A percentile compares a stretch with the other conserved stretches of the same genome.
Conservation (phyloP, 2,329 filamentous ascomycete species). For the Aspergillaceae sp. region DNA sequence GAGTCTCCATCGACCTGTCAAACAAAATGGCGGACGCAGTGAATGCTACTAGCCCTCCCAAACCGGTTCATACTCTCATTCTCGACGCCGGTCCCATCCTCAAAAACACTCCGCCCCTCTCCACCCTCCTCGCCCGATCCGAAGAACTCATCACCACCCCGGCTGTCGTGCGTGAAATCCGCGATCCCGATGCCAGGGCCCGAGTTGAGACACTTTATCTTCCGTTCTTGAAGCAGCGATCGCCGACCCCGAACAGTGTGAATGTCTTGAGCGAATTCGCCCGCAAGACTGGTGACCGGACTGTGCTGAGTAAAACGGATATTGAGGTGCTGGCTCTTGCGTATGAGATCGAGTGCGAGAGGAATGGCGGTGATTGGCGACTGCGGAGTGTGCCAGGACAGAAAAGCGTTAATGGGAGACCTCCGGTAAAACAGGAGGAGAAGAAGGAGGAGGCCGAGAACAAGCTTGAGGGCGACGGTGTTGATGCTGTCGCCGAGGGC, state of each 20-base stretch:
- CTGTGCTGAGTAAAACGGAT: constrained; percentile 82
- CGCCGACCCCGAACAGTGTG: constrained; percentile 66
- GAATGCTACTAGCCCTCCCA: constrained; percentile 31
- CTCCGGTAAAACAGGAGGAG: constrained; percentile 41
- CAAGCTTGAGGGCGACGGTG: constrained; percentile 14
- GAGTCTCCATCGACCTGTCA: too few relatives aligned
- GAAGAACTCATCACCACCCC: constrained; percentile 75
- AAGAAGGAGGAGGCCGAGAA: constrained; percentile 20
- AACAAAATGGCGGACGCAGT: constrained; percentile 17
- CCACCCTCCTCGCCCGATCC: constrained; percentile 68
- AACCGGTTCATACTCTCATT: constrained; percentile 72
- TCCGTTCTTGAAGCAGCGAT: constrained; percentile 73
- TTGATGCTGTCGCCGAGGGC: constrained; percentile 22
- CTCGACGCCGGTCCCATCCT: constrained; percentile 90
- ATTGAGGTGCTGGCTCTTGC: constrained; percentile 80
- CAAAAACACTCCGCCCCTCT: constrained; percentile 80
- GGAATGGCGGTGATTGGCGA: constrained; percentile 82
- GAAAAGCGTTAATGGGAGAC: constrained; percentile 64
- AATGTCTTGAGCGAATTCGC: constrained; percentile 78
- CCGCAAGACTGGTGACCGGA: constrained; percentile 76
- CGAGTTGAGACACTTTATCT: constrained; percentile 76
- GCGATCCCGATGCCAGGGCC: constrained; percentile 69
- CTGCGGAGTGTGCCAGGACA: constrained; percentile 70
- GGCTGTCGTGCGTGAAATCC: constrained; percentile 76
- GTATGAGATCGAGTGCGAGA: constrained; percentile 90